Conservation (phyloP, 83 land plant genomes). For the Picea abies region DNA sequence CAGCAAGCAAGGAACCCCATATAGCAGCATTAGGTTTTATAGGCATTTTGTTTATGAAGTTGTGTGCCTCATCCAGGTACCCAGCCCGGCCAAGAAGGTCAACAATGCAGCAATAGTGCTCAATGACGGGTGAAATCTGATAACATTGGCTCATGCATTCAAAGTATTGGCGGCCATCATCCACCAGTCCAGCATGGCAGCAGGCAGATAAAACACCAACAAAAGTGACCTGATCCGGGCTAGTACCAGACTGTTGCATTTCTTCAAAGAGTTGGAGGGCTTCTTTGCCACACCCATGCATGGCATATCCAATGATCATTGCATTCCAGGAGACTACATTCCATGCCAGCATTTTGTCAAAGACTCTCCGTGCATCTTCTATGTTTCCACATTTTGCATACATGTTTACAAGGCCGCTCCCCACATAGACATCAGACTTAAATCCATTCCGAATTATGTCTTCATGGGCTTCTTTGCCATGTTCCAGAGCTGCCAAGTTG, state of each 20-base stretch:
- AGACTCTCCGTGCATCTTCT: slow-evolving; percentile 21
- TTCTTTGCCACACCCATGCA: too few relatives aligned
- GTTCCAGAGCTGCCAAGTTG: too few relatives aligned
- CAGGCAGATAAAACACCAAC: slow-evolving; percentile 33
- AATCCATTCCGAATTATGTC: slow-evolving; percentile 29
- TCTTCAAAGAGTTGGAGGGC: slow-evolving; percentile 35
- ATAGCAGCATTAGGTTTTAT: slow-evolving; percentile 30
- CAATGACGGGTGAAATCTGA: slow-evolving; percentile 18
- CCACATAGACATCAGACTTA: slow-evolving; percentile 15
- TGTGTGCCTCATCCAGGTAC: slow-evolving; percentile 24
- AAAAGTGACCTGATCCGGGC: slow-evolving; percentile 37
- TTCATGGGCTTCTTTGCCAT: slow-evolving; percentile 28
- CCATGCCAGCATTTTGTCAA: neutral
- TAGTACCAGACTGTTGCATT: slow-evolving; percentile 16
- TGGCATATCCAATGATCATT: too few relatives aligned
- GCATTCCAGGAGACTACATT: too few relatives aligned
- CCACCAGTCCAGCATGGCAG: slow-evolving; percentile 27
- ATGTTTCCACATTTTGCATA: slow-evolving; percentile 38
- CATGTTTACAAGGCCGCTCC: slow-evolving; percentile 24
- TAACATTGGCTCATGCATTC: slow-evolving; percentile 24
- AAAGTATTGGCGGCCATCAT: slow-evolving; percentile 24
- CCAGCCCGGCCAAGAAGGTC: slow-evolving; percentile 37
- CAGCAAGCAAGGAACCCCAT: slow-evolving; percentile 38
- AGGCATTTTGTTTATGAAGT: slow-evolving; percentile 34
- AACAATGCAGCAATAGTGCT: slow-evolving; percentile 45